Evolutionary conservation across 768 basidiomycete genomes (phyloP).

Genomic region (Suillus spraguei): DNA sequence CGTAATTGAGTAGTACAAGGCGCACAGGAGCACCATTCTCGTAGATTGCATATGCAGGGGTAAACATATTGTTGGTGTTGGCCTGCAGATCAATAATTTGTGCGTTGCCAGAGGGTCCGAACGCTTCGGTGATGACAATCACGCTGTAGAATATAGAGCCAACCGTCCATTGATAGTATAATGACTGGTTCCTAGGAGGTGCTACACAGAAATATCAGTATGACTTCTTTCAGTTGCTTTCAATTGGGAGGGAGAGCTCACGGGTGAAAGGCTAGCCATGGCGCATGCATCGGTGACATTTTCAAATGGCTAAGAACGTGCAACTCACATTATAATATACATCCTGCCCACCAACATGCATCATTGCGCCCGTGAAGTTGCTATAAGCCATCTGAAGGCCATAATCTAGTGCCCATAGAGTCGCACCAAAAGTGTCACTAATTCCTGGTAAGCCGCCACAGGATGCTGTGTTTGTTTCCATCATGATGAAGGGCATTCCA

Average conservation of each 20-base stretch:
- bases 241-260: constrained; percentile 18
- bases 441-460: constrained; percentile 59
- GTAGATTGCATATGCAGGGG: constrained; percentile 62
- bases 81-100: constrained; percentile 40
- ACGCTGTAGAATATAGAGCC: constrained; percentile 43
- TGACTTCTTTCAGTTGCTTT: not conserved
- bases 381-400: constrained; percentile 49
- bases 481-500: constrained; percentile 48
- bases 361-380: constrained; percentile 48
- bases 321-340: constrained; percentile 54
- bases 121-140: constrained; percentile 40
- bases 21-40: constrained; percentile 55
- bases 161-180: constrained; percentile 40
- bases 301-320: constrained; percentile 6
- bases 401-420: constrained; percentile 54
- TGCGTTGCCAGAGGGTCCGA: constrained; percentile 36
- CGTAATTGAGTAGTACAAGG: constrained; percentile 52
- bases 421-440: constrained; percentile 50
- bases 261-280: constrained; percentile 48
- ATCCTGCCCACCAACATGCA: constrained; percentile 51
- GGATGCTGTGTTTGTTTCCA: constrained; percentile 55
- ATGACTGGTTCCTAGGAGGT: constrained; percentile 44
- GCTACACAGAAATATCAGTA: constrained; percentile 23
- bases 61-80: constrained; percentile 30
- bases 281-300: not conserved